Evolutionary conservation across 345 rosid genomes (phyloP), one percentile per base, ranked within the genome.

Genomic region (Physaria fendleri): DNA sequence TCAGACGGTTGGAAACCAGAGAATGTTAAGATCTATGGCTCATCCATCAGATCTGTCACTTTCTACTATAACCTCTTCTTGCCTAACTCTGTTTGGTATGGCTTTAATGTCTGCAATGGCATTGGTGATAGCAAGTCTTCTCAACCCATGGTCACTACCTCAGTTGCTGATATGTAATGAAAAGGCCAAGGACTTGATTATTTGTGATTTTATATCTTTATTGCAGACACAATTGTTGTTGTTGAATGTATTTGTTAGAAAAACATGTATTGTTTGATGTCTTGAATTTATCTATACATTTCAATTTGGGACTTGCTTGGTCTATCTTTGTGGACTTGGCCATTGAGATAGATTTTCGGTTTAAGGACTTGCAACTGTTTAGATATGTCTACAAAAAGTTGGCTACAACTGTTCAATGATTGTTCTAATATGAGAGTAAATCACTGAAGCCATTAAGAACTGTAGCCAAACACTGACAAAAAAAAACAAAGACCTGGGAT

Each of bases 1-100:
- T 75, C 63, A 6, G 92, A 85, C 47, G 88, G 88, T 15, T 85
- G 92, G 92, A 77, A 76, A 70, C 92, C 92, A 3, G 76, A 66
- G 56, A 68, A 66, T 46, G 81, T 85, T 23, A 73, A 77, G 32
- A 62, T 85, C 66, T 74, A 64, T 40, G 88, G 92, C 24, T 34
- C 69, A 20, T 56, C 78, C 62, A 64, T 68, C 7, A 69, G 49
- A 55, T 12, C 78, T 5, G 74, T 72, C 30, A 75, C 81, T 23
- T 85, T 80, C 61, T 77, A 79, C 64, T 82, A 49, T 37, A 63
- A 80, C 61, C 66, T 70, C 22, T 82, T 75, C 48, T 61, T 85
- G 54, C 88, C 92, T 6, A 62, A 55, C 56, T 78, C 59, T 2
- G 70, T 85, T 23, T 85, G 92, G 92, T 82, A 66, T 13, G 92